These are phyloP conservation scores for Aotearoamyces nothofagi DNA, from an alignment of 2,329 filamentous ascomycete genomes.

Conservation along the genomic window DNA sequence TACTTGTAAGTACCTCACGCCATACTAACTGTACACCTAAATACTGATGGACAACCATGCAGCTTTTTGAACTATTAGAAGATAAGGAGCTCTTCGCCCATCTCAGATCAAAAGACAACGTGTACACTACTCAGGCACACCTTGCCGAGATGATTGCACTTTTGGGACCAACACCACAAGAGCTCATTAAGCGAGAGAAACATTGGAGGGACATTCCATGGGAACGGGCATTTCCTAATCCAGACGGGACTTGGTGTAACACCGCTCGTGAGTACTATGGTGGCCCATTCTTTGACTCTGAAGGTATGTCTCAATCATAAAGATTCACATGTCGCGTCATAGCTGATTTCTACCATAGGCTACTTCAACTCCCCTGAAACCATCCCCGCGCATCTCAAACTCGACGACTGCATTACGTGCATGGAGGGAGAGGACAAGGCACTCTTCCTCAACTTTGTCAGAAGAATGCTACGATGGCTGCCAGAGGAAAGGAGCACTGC, in stretches of 20 bases:
- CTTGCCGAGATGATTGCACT: conserved; percentile 26
- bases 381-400: no score
- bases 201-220: conserved; percentile 4
- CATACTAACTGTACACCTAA: no score
- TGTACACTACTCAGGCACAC: conserved; percentile 22
- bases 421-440: conserved; percentile 17
- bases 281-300: conserved; percentile 22
- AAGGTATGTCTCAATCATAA: conserved; percentile 21
- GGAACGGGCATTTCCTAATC: conserved; percentile 4
- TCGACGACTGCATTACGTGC: no score
- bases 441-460: conserved; percentile 18
- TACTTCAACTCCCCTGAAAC: no score
- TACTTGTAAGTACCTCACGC: conserved; percentile 13
- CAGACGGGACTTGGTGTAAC: conserved; percentile 16
- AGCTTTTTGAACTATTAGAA: no score
- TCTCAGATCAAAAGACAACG: no score
- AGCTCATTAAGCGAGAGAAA: conserved; percentile 7
- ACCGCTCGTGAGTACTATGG: conserved; percentile 21
- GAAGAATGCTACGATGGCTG: conserved; percentile 19
- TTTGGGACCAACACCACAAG: conserved; percentile 21
- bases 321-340: no score
- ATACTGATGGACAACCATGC: no score
- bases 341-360: no score
- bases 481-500: conserved; percentile 20
- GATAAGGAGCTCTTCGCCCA: no score